phyloP scores from a whole-genome alignment of 495 filamentous ascomycete genomes.

The Acidomyces sp. region DNA sequence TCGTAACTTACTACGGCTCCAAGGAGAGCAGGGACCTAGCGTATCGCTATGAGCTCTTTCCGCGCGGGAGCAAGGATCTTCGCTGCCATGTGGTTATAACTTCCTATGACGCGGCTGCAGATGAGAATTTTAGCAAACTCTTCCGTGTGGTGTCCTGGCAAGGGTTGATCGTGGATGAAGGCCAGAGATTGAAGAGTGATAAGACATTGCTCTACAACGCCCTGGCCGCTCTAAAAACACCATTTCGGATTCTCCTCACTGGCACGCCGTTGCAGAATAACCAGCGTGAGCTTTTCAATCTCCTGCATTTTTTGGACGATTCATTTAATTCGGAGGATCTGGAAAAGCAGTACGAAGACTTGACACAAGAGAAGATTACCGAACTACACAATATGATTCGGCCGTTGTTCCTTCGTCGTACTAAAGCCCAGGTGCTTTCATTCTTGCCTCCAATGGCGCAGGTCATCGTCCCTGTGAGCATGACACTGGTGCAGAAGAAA shows the following conservation, averaged over 20 bases:
- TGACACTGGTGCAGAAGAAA: conserved; percentile 85
- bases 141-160: conserved; percentile 66
- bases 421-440: conserved; percentile 76
- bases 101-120: conserved; percentile 76
- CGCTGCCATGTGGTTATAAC: conserved; percentile 87
- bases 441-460: conserved; percentile 88
- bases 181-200: conserved; percentile 91
- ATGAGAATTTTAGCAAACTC: conserved; percentile 46
- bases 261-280: conserved; percentile 91
- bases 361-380: conserved; percentile 67
- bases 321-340: conserved; percentile 53
- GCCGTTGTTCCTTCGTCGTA: conserved; percentile 69
- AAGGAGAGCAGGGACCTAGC: conserved; percentile 55
- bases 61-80: conserved; percentile 44
- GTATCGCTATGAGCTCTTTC: conserved; percentile 70
- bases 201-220: conserved; percentile 65
- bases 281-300: conserved; percentile 82
- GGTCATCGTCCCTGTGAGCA: conserved; percentile 84
- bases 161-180: conserved; percentile 87
- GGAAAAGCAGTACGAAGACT: conserved; percentile 58
- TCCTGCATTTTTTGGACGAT: conserved; percentile 80
- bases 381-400: conserved; percentile 74
- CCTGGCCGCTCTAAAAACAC: conserved; percentile 55
- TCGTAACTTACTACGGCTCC: conserved; percentile 82
- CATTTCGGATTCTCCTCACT: conserved; percentile 74